These are phyloP conservation scores for Euphorbia peplus DNA, from an alignment of 345 rosid species.

Conservation along the genomic window DNA sequence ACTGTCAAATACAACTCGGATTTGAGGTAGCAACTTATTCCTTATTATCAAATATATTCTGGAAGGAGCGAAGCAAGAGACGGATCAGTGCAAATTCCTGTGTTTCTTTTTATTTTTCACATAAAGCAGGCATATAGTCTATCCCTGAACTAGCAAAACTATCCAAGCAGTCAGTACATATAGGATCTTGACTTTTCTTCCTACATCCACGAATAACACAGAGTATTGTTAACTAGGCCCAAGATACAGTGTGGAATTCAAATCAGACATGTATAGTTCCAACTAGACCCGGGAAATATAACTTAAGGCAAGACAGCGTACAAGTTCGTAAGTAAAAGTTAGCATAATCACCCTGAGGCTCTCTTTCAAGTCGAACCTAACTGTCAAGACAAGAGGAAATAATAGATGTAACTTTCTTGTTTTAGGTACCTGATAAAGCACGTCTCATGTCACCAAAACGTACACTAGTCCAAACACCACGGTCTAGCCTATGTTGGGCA, in stretches of 20 bases:
- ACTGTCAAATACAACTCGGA: neutral
- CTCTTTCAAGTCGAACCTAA: neutral
- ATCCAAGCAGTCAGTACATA: neutral
- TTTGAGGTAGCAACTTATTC: neutral
- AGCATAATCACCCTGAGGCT: neutral
- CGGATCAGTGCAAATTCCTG: neutral
- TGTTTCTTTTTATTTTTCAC: neutral
- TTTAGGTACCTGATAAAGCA: conserved; percentile 47
- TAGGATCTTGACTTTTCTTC: neutral
- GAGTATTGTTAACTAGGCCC: neutral
- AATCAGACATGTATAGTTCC: neutral
- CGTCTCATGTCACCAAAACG: conserved; percentile 57
- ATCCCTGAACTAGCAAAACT: neutral
- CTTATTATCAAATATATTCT: neutral
- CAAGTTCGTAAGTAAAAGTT: neutral
- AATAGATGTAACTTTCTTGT: neutral
- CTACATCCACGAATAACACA: neutral
- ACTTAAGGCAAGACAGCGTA: neutral
- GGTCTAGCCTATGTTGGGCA: conserved; percentile 48
- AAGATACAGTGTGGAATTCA: neutral
- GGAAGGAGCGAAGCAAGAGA: neutral
- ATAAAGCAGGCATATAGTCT: neutral
- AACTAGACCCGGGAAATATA: neutral
- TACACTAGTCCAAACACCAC: conserved; percentile 52
- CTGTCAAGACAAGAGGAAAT: neutral